Conservation (phyloP, 148 eudicot genomes). For the Silene conica region DNA sequence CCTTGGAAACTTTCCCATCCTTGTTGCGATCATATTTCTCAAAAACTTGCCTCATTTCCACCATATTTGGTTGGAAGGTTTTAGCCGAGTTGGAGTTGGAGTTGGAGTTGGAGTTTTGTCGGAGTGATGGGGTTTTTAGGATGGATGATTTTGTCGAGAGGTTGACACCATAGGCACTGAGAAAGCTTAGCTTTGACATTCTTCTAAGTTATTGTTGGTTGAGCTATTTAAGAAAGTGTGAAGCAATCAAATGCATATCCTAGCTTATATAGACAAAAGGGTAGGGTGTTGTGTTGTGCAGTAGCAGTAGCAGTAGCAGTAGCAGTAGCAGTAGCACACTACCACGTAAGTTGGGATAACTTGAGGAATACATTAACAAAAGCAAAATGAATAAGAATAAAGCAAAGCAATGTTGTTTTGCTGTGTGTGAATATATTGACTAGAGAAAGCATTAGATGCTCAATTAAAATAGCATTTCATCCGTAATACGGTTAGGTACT, state of each 20-base stretch:
- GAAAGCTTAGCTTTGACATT: conserved; percentile 36
- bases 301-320: too few species aligned
- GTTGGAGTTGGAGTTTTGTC: too few species aligned
- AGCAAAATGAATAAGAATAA: conserved; percentile 2
- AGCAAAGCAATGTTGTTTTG: not conserved
- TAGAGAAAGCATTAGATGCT: not conserved
- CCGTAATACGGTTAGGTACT: too few species aligned
- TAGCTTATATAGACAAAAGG: not conserved
- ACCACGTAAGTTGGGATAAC: too few species aligned
- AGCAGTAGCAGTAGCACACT: too few species aligned
- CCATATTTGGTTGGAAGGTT: conserved; percentile 33
- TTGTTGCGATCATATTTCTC: conserved; percentile 53
- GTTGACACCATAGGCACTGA: conserved; percentile 24
- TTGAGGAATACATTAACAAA: not conserved
- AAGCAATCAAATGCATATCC: too few species aligned
- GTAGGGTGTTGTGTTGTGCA: too few species aligned
- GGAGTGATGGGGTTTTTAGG: conserved; percentile 5
- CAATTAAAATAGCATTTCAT: not conserved
- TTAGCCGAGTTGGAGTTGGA: not conserved
- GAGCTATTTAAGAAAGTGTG: too few species aligned
- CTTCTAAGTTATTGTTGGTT: not conserved
- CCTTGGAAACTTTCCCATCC: conserved; percentile 53
- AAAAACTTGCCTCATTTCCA: conserved; percentile 48
- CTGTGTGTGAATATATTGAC: not conserved
- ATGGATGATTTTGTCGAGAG: conserved; percentile 28